Conservation (phyloP, 805 yeast genomes). For the Barnettozyma sucrosica region DNA sequence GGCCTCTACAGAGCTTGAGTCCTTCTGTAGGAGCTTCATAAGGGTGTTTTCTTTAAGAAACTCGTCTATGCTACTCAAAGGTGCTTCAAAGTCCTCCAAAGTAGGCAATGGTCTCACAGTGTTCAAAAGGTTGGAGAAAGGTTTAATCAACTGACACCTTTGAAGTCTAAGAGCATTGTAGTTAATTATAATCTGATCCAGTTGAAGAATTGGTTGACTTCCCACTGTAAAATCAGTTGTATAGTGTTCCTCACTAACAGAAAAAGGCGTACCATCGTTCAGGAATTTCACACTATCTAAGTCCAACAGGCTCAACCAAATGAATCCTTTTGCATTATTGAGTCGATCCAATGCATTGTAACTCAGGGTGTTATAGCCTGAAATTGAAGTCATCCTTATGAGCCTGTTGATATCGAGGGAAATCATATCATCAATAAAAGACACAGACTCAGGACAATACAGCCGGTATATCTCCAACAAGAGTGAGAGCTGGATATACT, state of each 20-base stretch:
- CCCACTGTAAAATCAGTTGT: slow-evolving; percentile 7
- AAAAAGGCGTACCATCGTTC: slow-evolving; percentile 16
- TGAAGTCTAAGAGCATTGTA: not conserved
- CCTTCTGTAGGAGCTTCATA: slow-evolving; percentile 1
- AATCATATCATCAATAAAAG: slow-evolving; percentile 5
- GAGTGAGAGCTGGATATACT: slow-evolving; percentile 3
- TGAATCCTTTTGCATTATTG: slow-evolving; percentile 1
- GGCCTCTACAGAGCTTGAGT: slow-evolving; percentile 3
- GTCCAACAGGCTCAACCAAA: slow-evolving; percentile 12
- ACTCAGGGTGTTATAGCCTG: slow-evolving; percentile 4
- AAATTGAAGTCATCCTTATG: slow-evolving; percentile 4
- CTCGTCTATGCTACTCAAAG: not conserved
- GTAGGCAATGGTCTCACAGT: not conserved
- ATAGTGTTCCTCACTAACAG: slow-evolving; percentile 8
- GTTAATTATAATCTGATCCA: slow-evolving; percentile 5
- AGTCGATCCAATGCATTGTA: not conserved
- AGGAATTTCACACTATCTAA: slow-evolving; percentile 13
- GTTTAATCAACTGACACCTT: not conserved
- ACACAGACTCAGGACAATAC: slow-evolving; percentile 7
- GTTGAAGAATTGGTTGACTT: not conserved
- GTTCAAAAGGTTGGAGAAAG: slow-evolving; percentile 4
- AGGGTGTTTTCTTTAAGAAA: slow-evolving; percentile 4
- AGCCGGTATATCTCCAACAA: slow-evolving; percentile 1
- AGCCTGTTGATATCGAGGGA: slow-evolving; percentile 4
- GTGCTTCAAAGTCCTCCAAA: not conserved